Evolutionary conservation across 305 asterid species (phyloP).

Genomic region (Fraxinus albicans): DNA sequence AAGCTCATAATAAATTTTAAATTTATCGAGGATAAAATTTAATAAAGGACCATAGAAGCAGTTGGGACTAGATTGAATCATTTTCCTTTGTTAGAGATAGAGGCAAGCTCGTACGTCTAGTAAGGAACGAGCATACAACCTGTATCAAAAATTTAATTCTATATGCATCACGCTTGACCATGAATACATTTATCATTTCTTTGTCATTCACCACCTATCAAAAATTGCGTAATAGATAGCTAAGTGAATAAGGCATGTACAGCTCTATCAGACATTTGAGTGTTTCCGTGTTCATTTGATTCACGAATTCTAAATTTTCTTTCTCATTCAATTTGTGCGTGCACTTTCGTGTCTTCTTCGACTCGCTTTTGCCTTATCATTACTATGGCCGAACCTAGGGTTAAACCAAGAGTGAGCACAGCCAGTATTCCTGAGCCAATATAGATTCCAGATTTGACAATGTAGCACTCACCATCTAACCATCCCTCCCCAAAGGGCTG

Average conservation of each 20-base stretch:
- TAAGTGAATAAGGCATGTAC: not conserved
- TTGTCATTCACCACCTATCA: not conserved
- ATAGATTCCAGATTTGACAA: constrained; percentile 71
- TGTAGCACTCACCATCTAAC: constrained; percentile 82
- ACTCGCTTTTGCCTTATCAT: constrained; percentile 26
- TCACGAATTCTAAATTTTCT: not conserved
- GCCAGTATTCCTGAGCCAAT: constrained; percentile 55
- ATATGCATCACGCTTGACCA: not conserved
- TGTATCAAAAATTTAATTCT: not conserved
- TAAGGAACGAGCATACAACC: not conserved
- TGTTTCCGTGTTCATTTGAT: not conserved
- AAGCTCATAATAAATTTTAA: not conserved
- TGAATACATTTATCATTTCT: not conserved
- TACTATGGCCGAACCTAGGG: constrained; percentile 38
- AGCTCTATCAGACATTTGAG: not conserved
- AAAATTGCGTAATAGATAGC: not conserved
- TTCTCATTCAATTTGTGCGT: constrained; percentile 35
- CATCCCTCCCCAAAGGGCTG: constrained; percentile 78
- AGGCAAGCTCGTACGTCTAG: not conserved
- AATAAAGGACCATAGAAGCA: not conserved
- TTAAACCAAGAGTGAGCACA: constrained; percentile 45
- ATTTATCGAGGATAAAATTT: not conserved
- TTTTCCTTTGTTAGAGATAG: not conserved
- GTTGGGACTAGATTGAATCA: too few species aligned
- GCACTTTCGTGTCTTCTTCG: constrained; percentile 41